Conservation (phyloP, 2,329 filamentous ascomycete genomes). For the Laburnicola sp. region DNA sequence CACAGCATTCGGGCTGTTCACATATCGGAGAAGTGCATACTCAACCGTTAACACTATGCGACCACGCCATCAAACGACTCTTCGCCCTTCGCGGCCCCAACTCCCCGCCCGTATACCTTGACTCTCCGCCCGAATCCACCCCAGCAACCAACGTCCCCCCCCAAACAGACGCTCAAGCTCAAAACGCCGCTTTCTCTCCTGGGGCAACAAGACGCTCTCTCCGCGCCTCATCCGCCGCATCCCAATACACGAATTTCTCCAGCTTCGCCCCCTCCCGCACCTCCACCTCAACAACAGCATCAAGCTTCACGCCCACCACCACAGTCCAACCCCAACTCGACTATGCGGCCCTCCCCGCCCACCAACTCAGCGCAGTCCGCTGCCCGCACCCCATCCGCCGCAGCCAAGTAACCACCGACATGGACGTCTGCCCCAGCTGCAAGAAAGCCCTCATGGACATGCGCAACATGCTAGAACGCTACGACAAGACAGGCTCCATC, state of each 20-base stretch:
- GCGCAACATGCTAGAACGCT: constrained; percentile 6
- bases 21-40: background rate
- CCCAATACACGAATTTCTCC: background rate
- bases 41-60: constrained; percentile 1
- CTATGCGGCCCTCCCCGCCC: background rate
- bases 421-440: background rate
- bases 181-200: background rate
- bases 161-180: background rate
- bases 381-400: background rate
- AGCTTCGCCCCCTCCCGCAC: background rate
- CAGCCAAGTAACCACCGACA: background rate
- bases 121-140: background rate
- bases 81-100: constrained; percentile 2
- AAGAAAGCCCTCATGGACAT: background rate
- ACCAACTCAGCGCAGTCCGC: constrained; percentile 1
- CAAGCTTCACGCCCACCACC: constrained; percentile 5
- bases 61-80: background rate
- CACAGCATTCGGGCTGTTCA: constrained; percentile 3
- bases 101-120: background rate
- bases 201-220: background rate
- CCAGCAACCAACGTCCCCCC: background rate
- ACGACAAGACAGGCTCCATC: constrained; percentile 5
- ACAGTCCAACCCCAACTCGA: background rate
- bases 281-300: background rate
- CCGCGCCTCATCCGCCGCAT: background rate